Evolutionary conservation across 1,139 yeast genomes (phyloP).

Genomic region (Taphrina confusa): DNA sequence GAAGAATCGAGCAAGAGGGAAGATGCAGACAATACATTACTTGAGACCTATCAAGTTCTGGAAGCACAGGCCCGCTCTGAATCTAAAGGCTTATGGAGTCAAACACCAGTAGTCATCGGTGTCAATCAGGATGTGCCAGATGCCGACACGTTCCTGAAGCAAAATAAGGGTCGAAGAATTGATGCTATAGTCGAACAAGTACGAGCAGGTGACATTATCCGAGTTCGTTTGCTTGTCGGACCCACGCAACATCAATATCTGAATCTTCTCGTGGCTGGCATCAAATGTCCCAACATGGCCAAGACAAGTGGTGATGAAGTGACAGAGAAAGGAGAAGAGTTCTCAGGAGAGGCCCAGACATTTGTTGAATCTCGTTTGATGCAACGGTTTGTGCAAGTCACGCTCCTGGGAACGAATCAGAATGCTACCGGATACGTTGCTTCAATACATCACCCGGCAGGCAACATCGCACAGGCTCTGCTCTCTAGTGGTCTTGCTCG

Average conservation of each 20-base stretch:
- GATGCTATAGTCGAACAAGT: slow-evolving; percentile 70
- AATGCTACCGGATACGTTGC: slow-evolving; percentile 59
- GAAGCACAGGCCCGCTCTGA: slow-evolving; percentile 20
- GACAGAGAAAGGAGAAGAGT: slow-evolving; percentile 49
- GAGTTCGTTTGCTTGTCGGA: slow-evolving; percentile 57
- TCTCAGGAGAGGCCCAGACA: slow-evolving; percentile 65
- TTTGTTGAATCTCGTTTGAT: slow-evolving; percentile 69
- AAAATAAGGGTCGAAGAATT: slow-evolving; percentile 42
- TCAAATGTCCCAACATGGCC: slow-evolving; percentile 70
- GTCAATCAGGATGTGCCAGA: slow-evolving; percentile 14
- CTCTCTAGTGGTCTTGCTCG: slow-evolving; percentile 71
- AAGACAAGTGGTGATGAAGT: slow-evolving; percentile 46
- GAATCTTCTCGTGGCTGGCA: slow-evolving; percentile 70
- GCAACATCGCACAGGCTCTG: slow-evolving; percentile 70
- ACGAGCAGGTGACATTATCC: slow-evolving; percentile 72
- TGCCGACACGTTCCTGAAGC: background rate
- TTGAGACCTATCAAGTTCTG: slow-evolving; percentile 4
- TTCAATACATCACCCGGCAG: slow-evolving; percentile 62
- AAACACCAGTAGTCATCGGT: background rate
- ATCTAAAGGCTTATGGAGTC: slow-evolving; percentile 15
- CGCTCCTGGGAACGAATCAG: slow-evolving; percentile 62
- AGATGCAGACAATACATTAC: background rate
- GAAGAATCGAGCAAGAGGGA: background rate
- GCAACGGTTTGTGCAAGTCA: slow-evolving; percentile 62
- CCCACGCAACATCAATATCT: slow-evolving; percentile 52